Evolutionary conservation across 106 monocot genomes (phyloP), one percentile per base, ranked within the genome.

Genomic region (Acanthochlamys bracteata): DNA sequence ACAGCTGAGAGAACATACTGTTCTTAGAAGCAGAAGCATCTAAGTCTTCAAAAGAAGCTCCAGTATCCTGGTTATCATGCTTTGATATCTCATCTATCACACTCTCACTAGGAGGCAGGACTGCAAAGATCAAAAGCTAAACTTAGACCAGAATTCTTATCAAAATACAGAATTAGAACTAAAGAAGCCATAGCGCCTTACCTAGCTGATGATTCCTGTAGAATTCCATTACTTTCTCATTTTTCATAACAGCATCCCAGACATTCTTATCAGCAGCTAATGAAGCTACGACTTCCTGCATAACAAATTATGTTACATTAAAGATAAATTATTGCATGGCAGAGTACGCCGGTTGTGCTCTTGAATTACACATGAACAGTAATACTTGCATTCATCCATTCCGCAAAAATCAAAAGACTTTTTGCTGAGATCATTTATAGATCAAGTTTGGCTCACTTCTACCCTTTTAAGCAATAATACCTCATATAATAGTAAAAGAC

Each of bases 221-320:
- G 59, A 69, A 69, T 2, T 59, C 43, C 69, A 69, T 19, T 26
- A 69, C 69, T 57, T 69, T 59, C 14, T 58, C 43, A 27, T 69
- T 69, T 56, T 69, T 69, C 69, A 59, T 59, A 2, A 59, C 69
- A 33, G 69, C 69, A 69, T 59, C 69, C 69, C 69, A 69, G 24
- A 69, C 58, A 59, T 59, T 69, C 46, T 69, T 60, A 59, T 69
- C 69, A 25, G 69, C 41, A 15, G 69, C 69, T 21, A 69, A 39
- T 24, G 69, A 59, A 25, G 69, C 69, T 45, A 69, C 69, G 59
- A 69, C 69, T 17, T 60, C 59, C 69, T 69, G 43, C 43, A 59
- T 12, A 39, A 27, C 27, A 53, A 33, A 33, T 6, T 33, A 33
- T 33, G 33, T 33, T 33, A 33, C 33, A 1, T 33, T 33, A 33